Evolutionary conservation across 1,284 basidiomycete species (phyloP), one percentile per base, ranked within the genome.

Genomic region (Exobasidium cylindrosporum): DNA sequence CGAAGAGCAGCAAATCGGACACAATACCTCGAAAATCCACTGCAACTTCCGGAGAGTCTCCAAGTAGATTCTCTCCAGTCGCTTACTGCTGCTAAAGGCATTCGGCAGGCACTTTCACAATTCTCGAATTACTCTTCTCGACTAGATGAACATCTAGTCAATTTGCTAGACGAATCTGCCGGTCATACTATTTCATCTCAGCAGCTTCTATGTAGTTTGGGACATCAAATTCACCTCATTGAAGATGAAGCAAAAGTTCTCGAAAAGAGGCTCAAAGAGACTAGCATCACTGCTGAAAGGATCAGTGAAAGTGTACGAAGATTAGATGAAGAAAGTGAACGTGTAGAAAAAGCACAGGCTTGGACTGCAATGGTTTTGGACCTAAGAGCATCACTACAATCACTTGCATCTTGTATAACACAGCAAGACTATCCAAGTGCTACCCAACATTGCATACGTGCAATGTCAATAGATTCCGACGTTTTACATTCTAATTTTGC

Each of bases 371-470:
- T 91, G 78, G 88, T 92, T 50, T 88, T 92, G 81, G 92, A 95
- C 67, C 86, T 96, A 70, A 96, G 94, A 28, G 43, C 56, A 10
- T 59, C 93, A 0, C 83, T 98, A 26, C 82, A 85, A 30, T 87
- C 87, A 17, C 83, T 97, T 6, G 87, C 89, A 63, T 80, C 84
- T 0, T 86, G 91, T 4, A 93, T 97, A 43, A 89, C 91, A 43
- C 84, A 83, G 61, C 86, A 88, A 67, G 96, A 98, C 78, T 99
- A 95, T 94, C 95, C 97, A 78, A 87, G 90, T 14, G 95, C 95
- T 0, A 89, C 92, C 0, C 84, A 91, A 66, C 89, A 93, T 74
- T 96, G 94, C 81, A 87, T 90, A 21, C 84, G 91, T 31, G 95
- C 93, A 0, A 93, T 94, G 88, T 84, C 87, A 0, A 83, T 97